Evolutionary conservation across 2,329 filamentous ascomycete species (phyloP).

Genomic region (Trichoderma gracile): DNA sequence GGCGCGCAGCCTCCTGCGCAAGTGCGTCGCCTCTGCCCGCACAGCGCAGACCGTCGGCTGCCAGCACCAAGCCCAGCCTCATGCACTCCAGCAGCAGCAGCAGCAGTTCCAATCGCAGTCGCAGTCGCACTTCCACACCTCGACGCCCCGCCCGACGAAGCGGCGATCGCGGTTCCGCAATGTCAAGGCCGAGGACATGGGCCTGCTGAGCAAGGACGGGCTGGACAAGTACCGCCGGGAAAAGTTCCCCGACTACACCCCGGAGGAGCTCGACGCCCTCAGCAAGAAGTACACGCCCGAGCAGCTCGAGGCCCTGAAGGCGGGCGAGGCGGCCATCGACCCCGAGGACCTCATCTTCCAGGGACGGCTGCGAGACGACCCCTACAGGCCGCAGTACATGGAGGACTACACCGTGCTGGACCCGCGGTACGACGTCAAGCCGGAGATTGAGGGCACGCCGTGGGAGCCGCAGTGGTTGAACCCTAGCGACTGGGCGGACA

Average conservation of each 20-base stretch:
- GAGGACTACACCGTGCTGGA: conserved; percentile 80
- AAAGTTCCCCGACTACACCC: conserved; percentile 64
- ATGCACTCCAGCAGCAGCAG: conserved; percentile 31
- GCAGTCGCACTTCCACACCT: conserved; percentile 50
- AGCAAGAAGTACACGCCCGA: conserved; percentile 71
- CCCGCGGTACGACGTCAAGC: conserved; percentile 74
- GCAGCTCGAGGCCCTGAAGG: conserved; percentile 79
- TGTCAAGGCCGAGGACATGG: conserved; percentile 54
- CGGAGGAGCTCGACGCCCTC: conserved; percentile 64
- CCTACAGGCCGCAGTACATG: conserved; percentile 71
- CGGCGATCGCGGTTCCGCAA: conserved; percentile 55
- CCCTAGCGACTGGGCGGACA: conserved; percentile 58
- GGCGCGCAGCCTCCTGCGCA: conserved; percentile 55
- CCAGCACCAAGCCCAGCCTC: conserved; percentile 31
- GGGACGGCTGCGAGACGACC: conserved; percentile 69
- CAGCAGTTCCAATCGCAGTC: too few relatives aligned
- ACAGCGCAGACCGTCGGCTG: conserved; percentile 28
- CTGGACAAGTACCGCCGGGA: conserved; percentile 49
- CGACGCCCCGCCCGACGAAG: conserved; percentile 45
- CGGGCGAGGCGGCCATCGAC: conserved; percentile 75
- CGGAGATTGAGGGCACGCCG: conserved; percentile 50
- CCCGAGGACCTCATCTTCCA: conserved; percentile 72
- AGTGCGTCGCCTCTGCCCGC: conserved; percentile 46
- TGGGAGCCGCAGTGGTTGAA: conserved; percentile 59
- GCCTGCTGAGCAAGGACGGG: conserved; percentile 47